phyloP scores from a whole-genome alignment of 164 flowering plant genomes.

The Brasenia schreberi region DNA sequence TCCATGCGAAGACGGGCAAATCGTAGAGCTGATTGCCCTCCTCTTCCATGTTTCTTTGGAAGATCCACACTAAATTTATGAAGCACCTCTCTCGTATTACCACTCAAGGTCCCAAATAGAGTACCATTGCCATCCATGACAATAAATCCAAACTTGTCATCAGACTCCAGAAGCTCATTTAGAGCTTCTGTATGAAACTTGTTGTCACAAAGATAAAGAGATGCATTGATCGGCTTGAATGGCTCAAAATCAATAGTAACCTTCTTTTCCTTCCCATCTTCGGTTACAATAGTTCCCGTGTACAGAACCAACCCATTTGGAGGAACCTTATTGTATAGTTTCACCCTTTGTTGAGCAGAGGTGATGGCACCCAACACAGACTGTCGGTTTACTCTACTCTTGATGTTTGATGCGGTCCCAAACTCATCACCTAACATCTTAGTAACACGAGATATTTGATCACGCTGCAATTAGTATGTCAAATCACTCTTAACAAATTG shows the following conservation, averaged over 20 bases:
- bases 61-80: conserved; percentile 31
- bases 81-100: conserved; percentile 9
- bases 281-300: conserved; percentile 33
- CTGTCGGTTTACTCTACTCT: conserved; percentile 31
- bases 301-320: conserved; percentile 34
- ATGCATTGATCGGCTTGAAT: conserved; percentile 30
- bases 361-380: conserved; percentile 36
- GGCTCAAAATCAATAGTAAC: conserved; percentile 36
- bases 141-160: conserved; percentile 7
- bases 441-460: conserved; percentile 36
- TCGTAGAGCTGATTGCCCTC: conserved; percentile 36
- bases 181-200: conserved; percentile 6
- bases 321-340: conserved; percentile 32
- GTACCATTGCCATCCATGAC: conserved; percentile 34
- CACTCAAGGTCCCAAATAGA: conserved; percentile 36
- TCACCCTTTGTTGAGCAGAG: conserved; percentile 35
- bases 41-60: conserved; percentile 36
- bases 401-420: conserved; percentile 48
- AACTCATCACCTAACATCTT: conserved; percentile 48
- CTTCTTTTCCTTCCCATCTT: conserved; percentile 37
- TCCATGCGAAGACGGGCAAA: conserved; percentile 27
- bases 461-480: conserved; percentile 28
- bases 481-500: no score
- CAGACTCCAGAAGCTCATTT: conserved; percentile 7
- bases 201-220: conserved; percentile 19